Conservation (phyloP, 768 basidiomycete genomes). For the Lactifluus subvellereus region DNA sequence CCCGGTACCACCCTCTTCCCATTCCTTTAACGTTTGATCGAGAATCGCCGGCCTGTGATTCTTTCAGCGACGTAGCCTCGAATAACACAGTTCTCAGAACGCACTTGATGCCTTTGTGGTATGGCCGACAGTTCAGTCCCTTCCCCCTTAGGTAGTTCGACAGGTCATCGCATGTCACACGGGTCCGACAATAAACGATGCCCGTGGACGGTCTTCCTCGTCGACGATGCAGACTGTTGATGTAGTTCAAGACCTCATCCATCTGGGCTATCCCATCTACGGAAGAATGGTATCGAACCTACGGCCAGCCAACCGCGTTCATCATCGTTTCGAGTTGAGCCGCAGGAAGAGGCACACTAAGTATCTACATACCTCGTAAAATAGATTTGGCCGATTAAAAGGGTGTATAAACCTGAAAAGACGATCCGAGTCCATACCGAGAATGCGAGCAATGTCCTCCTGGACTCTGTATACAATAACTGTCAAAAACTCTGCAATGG, state of each 20-base stretch:
- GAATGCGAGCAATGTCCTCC: constrained; percentile 60
- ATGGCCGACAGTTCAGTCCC: constrained; percentile 62
- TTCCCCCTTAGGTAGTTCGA: constrained; percentile 57
- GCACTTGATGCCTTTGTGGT: constrained; percentile 63
- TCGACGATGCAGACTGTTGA: constrained; percentile 53
- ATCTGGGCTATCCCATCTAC: constrained; percentile 49
- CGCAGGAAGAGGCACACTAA: neutral
- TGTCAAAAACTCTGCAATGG: neutral
- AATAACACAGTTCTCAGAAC: constrained; percentile 29
- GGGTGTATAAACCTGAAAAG: constrained; percentile 66
- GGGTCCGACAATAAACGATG: constrained; percentile 73
- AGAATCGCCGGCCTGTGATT: constrained; percentile 42
- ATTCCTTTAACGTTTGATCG: constrained; percentile 48
- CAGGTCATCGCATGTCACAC: constrained; percentile 60
- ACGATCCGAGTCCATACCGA: constrained; percentile 51
- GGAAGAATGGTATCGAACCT: constrained; percentile 62
- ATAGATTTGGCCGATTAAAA: constrained; percentile 76
- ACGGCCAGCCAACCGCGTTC: neutral
- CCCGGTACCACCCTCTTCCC: constrained; percentile 50
- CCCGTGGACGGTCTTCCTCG: constrained; percentile 59
- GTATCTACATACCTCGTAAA: constrained; percentile 56
- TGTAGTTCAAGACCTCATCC: constrained; percentile 61
- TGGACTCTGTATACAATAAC: constrained; percentile 52
- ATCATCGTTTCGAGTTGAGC: neutral
- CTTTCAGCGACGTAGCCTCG: neutral